Conservation (phyloP, 169 alveolate genomes). For the Plasmodium relictum region DNA sequence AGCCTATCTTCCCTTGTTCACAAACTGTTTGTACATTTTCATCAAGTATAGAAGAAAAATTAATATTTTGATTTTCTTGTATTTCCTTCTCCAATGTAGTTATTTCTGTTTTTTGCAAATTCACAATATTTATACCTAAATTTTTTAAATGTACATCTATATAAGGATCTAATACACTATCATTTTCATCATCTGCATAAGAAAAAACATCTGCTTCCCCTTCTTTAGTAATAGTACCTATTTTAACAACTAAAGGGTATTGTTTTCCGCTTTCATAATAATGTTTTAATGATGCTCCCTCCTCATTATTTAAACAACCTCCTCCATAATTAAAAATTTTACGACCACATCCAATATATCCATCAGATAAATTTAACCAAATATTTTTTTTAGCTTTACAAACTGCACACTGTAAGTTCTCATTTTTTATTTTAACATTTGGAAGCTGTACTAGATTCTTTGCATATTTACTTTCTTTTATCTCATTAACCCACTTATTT, state of each 20-base stretch:
- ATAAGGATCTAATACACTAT: conserved; percentile 90
- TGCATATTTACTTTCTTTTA: conserved; percentile 68
- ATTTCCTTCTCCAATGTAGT: conserved; percentile 33
- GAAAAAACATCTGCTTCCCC: conserved; percentile 94
- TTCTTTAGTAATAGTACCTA: conserved; percentile 94
- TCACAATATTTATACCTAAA: conserved; percentile 92
- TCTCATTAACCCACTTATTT: conserved; percentile 62
- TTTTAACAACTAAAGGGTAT: conserved; percentile 93
- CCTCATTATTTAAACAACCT: conserved; percentile 91
- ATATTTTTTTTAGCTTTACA: conserved; percentile 54
- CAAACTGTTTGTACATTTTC: conserved; percentile 70
- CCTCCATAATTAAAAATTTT: conserved; percentile 90
- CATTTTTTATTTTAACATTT: conserved; percentile 47
- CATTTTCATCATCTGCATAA: conserved; percentile 92
- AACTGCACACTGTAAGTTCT: conserved; percentile 64
- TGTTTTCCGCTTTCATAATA: conserved; percentile 86
- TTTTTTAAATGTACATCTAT: conserved; percentile 90
- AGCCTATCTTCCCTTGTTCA: conserved; percentile 84
- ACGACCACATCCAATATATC: conserved; percentile 93
- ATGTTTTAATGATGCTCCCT: conserved; percentile 94
- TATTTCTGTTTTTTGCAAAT: conserved; percentile 50
- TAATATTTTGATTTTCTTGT: conserved; percentile 59
- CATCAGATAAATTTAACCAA: conserved; percentile 75
- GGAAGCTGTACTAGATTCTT: conserved; percentile 52
- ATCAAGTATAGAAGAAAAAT: conserved; percentile 78